Evolutionary conservation across 2,329 filamentous ascomycete genomes (phyloP).

Genomic region (Rhytidhysteron rufulum): DNA sequence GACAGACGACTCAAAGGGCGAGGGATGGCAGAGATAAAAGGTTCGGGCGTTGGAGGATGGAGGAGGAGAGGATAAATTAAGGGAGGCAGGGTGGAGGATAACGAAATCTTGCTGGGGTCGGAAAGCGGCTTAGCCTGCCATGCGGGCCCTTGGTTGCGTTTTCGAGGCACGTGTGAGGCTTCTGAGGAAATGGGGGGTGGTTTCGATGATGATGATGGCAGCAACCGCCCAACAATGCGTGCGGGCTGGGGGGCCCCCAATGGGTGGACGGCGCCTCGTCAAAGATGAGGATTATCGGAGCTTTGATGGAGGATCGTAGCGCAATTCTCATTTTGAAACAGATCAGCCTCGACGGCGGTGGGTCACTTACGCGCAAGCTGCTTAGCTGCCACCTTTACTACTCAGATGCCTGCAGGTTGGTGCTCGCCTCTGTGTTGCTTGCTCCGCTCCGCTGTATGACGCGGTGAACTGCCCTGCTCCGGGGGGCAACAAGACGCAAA

Average conservation of each 20-base stretch:
- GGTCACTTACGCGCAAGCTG: slow-evolving; percentile 28
- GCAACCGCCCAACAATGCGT: background rate
- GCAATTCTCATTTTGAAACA: too few species aligned
- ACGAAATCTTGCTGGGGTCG: background rate
- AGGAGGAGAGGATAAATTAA: background rate
- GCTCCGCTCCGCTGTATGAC: too few species aligned
- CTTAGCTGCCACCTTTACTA: slow-evolving; percentile 16
- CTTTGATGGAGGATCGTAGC: background rate
- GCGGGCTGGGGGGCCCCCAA: background rate
- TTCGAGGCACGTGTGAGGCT: background rate
- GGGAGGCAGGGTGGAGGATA: background rate
- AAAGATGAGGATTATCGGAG: background rate
- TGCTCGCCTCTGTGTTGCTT: too few species aligned
- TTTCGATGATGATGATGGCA: background rate
- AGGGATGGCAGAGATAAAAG: background rate
- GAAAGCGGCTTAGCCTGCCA: background rate
- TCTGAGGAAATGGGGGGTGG: background rate
- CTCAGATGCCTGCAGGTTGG: too few species aligned
- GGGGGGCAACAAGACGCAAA: too few species aligned
- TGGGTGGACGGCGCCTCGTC: too few species aligned
- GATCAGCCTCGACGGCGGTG: slow-evolving; percentile 21
- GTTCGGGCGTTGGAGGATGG: background rate
- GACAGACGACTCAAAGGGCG: background rate
- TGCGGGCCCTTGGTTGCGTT: background rate
- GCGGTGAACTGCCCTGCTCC: too few species aligned